A percentile compares a stretch with the other conserved stretches of the same genome.
phyloP scores from a whole-genome alignment of 345 rosid genomes.

The Aurinia saxatilis region DNA sequence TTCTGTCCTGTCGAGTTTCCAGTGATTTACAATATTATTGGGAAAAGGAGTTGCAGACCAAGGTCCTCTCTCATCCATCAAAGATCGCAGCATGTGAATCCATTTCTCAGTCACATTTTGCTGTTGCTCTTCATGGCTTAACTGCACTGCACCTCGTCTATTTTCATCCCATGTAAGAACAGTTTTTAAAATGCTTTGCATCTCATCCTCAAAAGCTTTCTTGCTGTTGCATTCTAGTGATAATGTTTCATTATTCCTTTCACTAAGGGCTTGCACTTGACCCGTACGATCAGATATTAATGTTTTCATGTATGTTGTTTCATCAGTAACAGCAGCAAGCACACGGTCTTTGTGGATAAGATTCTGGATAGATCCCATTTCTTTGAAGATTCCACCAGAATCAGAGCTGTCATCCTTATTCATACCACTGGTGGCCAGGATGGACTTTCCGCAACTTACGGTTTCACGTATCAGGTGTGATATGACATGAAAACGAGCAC shows the following conservation, averaged over 20 bases:
- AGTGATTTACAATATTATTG: slow-evolving; percentile 52
- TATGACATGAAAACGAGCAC: slow-evolving; percentile 88
- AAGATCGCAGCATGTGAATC: slow-evolving; percentile 88
- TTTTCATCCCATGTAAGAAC: slow-evolving; percentile 73
- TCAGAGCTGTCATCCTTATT: slow-evolving; percentile 65
- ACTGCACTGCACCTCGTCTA: slow-evolving; percentile 63
- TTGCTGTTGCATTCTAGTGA: slow-evolving; percentile 45
- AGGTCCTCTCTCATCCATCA: slow-evolving; percentile 96
- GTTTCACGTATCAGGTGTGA: slow-evolving; percentile 89
- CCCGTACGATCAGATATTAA: slow-evolving; percentile 56
- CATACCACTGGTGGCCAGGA: slow-evolving; percentile 69
- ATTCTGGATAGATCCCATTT: slow-evolving; percentile 57
- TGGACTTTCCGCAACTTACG: slow-evolving; percentile 69
- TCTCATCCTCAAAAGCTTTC: slow-evolving; percentile 74
- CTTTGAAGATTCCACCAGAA: slow-evolving; percentile 54
- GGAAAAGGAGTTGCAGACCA: slow-evolving; percentile 98
- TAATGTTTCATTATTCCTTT: slow-evolving; percentile 52
- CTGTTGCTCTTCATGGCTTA: slow-evolving; percentile 76
- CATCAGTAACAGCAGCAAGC: slow-evolving; percentile 75
- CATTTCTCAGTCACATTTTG: slow-evolving; percentile 91
- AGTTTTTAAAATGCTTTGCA: slow-evolving; percentile 46
- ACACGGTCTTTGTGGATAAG: slow-evolving; percentile 88
- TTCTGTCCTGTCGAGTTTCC: slow-evolving; percentile 98
- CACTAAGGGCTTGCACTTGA: slow-evolving; percentile 60
- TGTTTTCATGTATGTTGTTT: slow-evolving; percentile 61